phyloP scores from a whole-genome alignment of 257 asterid species.

The Solanum verrucosum region DNA sequence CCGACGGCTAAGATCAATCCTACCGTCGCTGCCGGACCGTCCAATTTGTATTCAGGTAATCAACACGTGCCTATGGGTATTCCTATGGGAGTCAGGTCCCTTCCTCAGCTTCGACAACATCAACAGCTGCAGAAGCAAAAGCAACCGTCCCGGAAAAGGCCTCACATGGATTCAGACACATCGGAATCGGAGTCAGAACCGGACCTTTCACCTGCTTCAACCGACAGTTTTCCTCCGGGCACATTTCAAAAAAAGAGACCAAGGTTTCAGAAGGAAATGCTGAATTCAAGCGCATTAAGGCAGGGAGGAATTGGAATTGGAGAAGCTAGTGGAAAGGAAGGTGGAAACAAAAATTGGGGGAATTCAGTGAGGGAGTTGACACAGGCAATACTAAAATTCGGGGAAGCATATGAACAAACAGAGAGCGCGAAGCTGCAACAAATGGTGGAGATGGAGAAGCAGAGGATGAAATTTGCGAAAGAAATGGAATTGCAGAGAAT shows the following conservation, averaged over 20 bases:
- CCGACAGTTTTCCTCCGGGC: conserved; percentile 57
- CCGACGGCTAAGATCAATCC: conserved; percentile 24
- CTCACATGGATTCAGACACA: conserved; percentile 20
- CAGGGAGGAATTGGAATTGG: background rate
- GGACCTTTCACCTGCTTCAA: conserved; percentile 42
- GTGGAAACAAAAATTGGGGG: conserved; percentile 28
- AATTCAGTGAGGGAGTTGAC: conserved; percentile 53
- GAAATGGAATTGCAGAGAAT: conserved; percentile 91
- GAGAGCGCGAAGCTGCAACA: conserved; percentile 77
- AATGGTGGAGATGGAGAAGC: conserved; percentile 85
- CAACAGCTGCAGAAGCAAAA: conserved; percentile 12
- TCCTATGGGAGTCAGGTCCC: conserved; percentile 30
- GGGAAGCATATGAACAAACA: conserved; percentile 76
- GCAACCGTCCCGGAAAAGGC: conserved; percentile 22
- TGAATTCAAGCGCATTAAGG: background rate
- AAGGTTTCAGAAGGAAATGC: conserved; percentile 14
- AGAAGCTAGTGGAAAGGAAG: conserved; percentile 15
- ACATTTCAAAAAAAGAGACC: conserved; percentile 37
- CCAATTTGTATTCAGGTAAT: background rate
- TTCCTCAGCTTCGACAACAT: conserved; percentile 14
- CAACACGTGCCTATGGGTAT: conserved; percentile 32
- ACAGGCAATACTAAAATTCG: conserved; percentile 55
- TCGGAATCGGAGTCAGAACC: conserved; percentile 51
- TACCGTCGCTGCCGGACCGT: conserved; percentile 3
- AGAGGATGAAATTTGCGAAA: conserved; percentile 83